Base-by-base conservation (phyloP, 1,284 basidiomycete species). In the Volvariella surrecta region DNA sequence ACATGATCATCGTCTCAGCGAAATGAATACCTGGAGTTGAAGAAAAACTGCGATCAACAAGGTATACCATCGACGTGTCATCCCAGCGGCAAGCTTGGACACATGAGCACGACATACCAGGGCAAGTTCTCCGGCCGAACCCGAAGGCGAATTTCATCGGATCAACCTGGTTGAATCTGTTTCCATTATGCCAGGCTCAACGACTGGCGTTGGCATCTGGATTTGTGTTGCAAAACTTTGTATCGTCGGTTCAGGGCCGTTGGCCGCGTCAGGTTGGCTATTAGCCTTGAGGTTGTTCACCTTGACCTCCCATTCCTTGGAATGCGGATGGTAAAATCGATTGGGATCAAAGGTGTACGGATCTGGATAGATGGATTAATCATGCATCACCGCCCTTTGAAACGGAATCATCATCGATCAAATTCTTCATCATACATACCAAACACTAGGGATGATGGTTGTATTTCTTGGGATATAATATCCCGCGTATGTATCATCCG, bases 321-420 rank as follows among this genome's bases (percentile, higher is more conserved):
- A 32, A 10, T 39, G 11, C 3, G 19, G 17, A 18, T 39, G 40
- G 19, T 61, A 19, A 47, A 70, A 75, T 28, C 73, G 57, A 20
- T 65, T 62, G 4, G 73, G 73, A n/a, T 58, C 51, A 50, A 75
- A 76, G 2, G 47, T 47, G 37, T 59, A 59, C 16, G 72, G 73
- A 15, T 69, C 53, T 7, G 63, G 60, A 51, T 71, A 76, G 3
- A 60, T 44, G 4, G 48, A 47, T 10, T 62, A 53, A 45, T 76
- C 66, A 40, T 72, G 67, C 45, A 67, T 56, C 35, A 76, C 61
- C 17, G 65, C 68, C 73, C 73, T 70, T 35, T 32, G 48, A 10
- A 28, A 28, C 6, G 24, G 6, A 11, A 15, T 35, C 7, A 35
- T 35, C 42, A 18, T 43, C 10, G 15, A 32, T 42, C 31, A 39